phyloP scores from a whole-genome alignment of 495 filamentous ascomycete species.

The Penicillium steckii region DNA sequence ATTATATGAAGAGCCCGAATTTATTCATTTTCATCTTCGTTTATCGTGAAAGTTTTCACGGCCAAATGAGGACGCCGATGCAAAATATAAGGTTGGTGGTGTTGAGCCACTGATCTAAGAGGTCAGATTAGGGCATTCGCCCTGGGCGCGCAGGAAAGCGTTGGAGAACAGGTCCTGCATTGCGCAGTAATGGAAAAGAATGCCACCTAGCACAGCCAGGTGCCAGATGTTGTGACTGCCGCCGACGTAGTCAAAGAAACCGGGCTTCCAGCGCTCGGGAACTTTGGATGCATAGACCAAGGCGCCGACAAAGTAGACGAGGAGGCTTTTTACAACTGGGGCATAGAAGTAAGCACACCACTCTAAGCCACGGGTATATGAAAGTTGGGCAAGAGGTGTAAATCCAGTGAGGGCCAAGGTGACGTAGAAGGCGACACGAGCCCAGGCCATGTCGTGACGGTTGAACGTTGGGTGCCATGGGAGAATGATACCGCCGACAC shows the following conservation, averaged over 20 bases:
- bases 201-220: conserved; percentile 91
- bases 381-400: conserved; percentile 81
- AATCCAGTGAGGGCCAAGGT: conserved; percentile 88
- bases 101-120: conserved; percentile 11
- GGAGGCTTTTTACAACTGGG: conserved; percentile 78
- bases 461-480: conserved; percentile 98
- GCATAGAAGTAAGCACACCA: conserved; percentile 86
- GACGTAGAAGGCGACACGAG: conserved; percentile 88
- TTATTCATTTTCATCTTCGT: conserved; percentile 6
- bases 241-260: conserved; percentile 90
- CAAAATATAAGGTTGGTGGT: neutral
- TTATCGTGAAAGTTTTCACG: conserved; percentile 9
- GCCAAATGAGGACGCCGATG: conserved; percentile 1
- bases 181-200: conserved; percentile 90
- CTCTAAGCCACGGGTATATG: conserved; percentile 66
- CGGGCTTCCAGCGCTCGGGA: conserved; percentile 89
- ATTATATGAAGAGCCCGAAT: neutral
- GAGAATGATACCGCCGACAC: conserved; percentile 83
- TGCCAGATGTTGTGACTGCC: conserved; percentile 98
- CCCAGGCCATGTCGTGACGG: conserved; percentile 85
- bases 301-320: conserved; percentile 84
- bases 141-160: conserved; percentile 72
- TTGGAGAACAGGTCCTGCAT: conserved; percentile 92
- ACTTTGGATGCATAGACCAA: conserved; percentile 89
- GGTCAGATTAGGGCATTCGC: conserved; percentile 49